A percentile compares a stretch with the other conserved stretches of the same genome.
These are phyloP conservation scores for Picochlorum costavermella DNA, from an alignment of 139 green algal species.

Conservation along the genomic window DNA sequence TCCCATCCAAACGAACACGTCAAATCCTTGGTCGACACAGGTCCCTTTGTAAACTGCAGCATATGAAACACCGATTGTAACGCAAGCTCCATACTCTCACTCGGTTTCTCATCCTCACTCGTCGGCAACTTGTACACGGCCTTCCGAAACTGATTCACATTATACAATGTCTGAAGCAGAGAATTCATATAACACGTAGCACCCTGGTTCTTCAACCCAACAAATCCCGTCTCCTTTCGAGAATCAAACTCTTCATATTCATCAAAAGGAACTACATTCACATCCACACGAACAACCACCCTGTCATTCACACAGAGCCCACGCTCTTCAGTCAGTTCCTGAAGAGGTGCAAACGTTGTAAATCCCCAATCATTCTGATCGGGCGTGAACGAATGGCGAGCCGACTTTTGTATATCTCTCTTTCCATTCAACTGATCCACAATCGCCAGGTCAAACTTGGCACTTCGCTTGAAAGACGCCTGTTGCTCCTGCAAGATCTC, in stretches of 20 bases:
- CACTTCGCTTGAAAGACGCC: constrained; percentile 33
- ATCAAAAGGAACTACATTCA: constrained; percentile 11
- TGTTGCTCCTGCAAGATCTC: constrained; percentile 39
- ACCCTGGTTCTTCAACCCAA: constrained; percentile 96
- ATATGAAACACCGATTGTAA: constrained; percentile 96
- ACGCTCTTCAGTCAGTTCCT: constrained; percentile 46
- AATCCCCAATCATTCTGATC: constrained; percentile 78
- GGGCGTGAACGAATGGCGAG: constrained; percentile 58
- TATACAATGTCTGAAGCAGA: constrained; percentile 93
- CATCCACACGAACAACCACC: constrained; percentile 46
- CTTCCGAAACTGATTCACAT: constrained; percentile 86
- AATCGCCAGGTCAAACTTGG: constrained; percentile 70
- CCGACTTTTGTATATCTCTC: constrained; percentile 51
- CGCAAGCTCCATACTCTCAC: constrained; percentile 79
- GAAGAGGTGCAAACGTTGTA: constrained; percentile 50
- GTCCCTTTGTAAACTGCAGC: constrained; percentile 72
- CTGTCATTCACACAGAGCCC: constrained; percentile 62
- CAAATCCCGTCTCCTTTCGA: constrained; percentile 80
- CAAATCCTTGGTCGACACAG: constrained; percentile 87
- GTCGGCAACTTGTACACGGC: constrained; percentile 97
- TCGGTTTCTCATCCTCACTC: constrained; percentile 58
- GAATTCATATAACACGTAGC: constrained; percentile 99
- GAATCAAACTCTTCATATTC: constrained; percentile 58
- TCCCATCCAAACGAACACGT: constrained; percentile 96
- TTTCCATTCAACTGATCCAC: constrained; percentile 54